These are phyloP conservation scores for Dendrothele bispora DNA, from an alignment of 768 basidiomycete species.

Conservation along the genomic window DNA sequence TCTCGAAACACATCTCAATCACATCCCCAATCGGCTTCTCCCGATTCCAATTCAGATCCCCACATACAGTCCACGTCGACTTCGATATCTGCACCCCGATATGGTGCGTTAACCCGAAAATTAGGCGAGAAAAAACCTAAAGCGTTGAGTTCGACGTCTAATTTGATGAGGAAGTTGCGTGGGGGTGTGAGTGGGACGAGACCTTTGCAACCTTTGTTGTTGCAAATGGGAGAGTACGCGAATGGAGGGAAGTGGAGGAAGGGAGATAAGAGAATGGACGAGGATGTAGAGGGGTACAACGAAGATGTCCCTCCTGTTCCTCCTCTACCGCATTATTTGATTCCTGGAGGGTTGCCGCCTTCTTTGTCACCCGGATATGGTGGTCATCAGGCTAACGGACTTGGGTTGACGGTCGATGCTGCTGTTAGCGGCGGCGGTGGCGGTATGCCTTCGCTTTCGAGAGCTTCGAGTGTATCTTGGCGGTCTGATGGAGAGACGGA, in stretches of 20 bases:
- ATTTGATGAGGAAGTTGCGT: slow-evolving; percentile 11
- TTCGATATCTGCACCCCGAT: slow-evolving; percentile 14
- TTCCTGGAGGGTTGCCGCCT: no score
- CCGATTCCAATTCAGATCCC: no score
- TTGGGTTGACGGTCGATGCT: slow-evolving; percentile 4
- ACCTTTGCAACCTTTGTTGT: slow-evolving; percentile 8
- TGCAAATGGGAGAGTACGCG: no score
- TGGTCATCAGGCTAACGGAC: no score
- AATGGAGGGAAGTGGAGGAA: neutral
- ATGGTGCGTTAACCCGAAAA: slow-evolving; percentile 14
- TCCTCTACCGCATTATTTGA: no score
- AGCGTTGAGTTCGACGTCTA: slow-evolving; percentile 7
- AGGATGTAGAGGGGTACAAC: neutral
- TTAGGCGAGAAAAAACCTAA: neutral
- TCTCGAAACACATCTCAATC: no score
- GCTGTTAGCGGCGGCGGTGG: no score
- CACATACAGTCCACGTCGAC: slow-evolving; percentile 15
- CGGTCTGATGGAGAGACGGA: slow-evolving; percentile 6
- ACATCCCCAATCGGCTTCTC: no score
- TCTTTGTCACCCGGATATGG: no score
- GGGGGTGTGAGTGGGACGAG: slow-evolving; percentile 13
- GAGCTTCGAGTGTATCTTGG: slow-evolving; percentile 5
- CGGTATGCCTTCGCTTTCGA: slow-evolving; percentile 4
- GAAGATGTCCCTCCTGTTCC: no score
- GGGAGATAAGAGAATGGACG: neutral